A percentile compares a stretch with the other conserved stretches of the same genome.
Conservation (phyloP, 441 rosid species). For the Metrosideros polymorpha region DNA sequence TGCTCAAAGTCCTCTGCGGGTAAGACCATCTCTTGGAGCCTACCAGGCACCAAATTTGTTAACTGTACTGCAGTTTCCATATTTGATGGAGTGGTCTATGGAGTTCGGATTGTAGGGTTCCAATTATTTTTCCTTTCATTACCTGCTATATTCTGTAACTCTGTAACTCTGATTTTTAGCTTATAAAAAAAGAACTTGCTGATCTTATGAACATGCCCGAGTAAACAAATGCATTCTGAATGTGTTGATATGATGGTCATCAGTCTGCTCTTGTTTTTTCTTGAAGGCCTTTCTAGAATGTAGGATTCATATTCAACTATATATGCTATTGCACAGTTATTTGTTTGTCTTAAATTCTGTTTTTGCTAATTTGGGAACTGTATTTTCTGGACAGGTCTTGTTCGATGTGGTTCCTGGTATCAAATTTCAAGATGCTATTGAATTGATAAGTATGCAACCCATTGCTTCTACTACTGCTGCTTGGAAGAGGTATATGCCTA, state of each 20-base stretch:
- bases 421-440: slow-evolving; percentile 83
- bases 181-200: not conserved
- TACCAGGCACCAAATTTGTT: not conserved
- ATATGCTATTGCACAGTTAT: not conserved
- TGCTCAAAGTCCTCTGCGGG: slow-evolving; percentile 92
- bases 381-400: slow-evolving; percentile 51
- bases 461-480: slow-evolving; percentile 67
- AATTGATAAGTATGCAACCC: slow-evolving; percentile 92
- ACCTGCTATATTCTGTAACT: not conserved
- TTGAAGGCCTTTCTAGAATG: not conserved
- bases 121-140: not conserved
- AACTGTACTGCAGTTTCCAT: not conserved
- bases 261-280: not conserved
- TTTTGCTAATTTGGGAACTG: slow-evolving; percentile 6
- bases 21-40: slow-evolving; percentile 21
- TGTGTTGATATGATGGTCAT: not conserved
- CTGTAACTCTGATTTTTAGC: not conserved
- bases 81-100: not conserved
- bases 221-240: not conserved
- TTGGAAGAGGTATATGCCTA: slow-evolving; percentile 64
- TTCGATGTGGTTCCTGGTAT: slow-evolving; percentile 95
- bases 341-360: not conserved
- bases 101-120: not conserved
- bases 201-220: not conserved
- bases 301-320: not conserved